These are phyloP conservation scores for Amanita rubescens DNA, from an alignment of 768 basidiomycete species.

Conservation along the genomic window DNA sequence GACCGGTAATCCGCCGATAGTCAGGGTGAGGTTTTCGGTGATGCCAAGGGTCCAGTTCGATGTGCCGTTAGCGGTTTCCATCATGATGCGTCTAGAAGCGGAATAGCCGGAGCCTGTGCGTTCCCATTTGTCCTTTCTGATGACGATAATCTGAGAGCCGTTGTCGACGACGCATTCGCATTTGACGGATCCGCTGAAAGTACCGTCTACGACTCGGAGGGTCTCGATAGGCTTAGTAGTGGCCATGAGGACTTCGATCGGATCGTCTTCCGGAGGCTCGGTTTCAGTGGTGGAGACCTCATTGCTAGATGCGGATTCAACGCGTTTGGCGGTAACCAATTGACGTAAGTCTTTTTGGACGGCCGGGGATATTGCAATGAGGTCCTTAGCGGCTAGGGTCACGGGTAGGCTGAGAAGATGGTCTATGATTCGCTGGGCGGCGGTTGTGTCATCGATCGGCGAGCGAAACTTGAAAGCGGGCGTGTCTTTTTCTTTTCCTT, in stretches of 20 bases:
- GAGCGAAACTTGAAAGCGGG: neutral
- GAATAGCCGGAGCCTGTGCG: neutral
- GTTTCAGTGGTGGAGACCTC: constrained; percentile 1
- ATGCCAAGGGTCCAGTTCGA: too few relatives aligned
- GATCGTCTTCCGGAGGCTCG: neutral
- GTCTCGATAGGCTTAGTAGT: neutral
- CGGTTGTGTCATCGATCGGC: neutral
- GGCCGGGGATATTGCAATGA: neutral
- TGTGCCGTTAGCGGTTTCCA: neutral
- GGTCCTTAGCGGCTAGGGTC: neutral
- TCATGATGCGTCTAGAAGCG: neutral
- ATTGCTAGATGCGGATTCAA: neutral
- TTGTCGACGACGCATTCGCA: neutral
- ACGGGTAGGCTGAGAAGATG: neutral
- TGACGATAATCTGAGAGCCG: neutral
- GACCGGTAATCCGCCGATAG: neutral
- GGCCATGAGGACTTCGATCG: neutral
- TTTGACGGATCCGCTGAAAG: neutral
- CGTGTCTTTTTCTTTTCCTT: neutral
- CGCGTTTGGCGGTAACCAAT: neutral
- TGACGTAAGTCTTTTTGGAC: neutral
- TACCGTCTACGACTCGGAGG: neutral
- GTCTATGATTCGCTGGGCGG: neutral
- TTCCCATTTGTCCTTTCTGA: neutral
- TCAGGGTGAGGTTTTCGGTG: too few relatives aligned